phyloP scores from a whole-genome alignment of 768 basidiomycete genomes.

The Auricularia heimuer region DNA sequence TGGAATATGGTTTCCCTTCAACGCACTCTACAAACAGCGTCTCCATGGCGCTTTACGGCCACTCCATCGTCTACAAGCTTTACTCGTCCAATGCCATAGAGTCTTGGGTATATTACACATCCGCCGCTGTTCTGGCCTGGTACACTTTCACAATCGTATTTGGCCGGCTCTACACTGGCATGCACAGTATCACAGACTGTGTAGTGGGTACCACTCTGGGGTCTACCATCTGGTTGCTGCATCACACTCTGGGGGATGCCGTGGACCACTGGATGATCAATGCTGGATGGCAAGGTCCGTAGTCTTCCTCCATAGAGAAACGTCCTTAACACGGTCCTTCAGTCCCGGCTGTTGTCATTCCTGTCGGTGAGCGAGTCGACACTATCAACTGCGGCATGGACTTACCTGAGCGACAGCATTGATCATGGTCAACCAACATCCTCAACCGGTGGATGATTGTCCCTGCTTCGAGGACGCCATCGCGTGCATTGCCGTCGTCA shows the following conservation, averaged over 20 bases:
- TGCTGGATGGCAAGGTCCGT: conserved; percentile 23
- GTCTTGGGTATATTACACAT: conserved; percentile 16
- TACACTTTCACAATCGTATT: conserved; percentile 69
- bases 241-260: conserved; percentile 23
- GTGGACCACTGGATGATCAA: conserved; percentile 31
- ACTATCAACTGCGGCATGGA: conserved; percentile 38
- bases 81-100: background rate
- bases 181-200: conserved; percentile 82
- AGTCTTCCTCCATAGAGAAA: background rate
- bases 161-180: conserved; percentile 75
- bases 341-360: conserved; percentile 17
- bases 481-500: conserved; percentile 75
- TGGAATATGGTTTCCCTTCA: conserved; percentile 93
- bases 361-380: conserved; percentile 4
- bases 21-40: conserved; percentile 90
- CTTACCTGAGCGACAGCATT: conserved; percentile 43
- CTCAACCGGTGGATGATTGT: conserved; percentile 92
- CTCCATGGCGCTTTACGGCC: conserved; percentile 80
- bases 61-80: conserved; percentile 2
- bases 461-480: conserved; percentile 98
- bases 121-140: conserved; percentile 33
- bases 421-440: conserved; percentile 77
- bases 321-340: conserved; percentile 14
- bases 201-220: conserved; percentile 55
- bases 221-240: conserved; percentile 46